Evolutionary conservation across 2,329 filamentous ascomycete genomes (phyloP).

Genomic region (Pyrenochaeta sp.): DNA sequence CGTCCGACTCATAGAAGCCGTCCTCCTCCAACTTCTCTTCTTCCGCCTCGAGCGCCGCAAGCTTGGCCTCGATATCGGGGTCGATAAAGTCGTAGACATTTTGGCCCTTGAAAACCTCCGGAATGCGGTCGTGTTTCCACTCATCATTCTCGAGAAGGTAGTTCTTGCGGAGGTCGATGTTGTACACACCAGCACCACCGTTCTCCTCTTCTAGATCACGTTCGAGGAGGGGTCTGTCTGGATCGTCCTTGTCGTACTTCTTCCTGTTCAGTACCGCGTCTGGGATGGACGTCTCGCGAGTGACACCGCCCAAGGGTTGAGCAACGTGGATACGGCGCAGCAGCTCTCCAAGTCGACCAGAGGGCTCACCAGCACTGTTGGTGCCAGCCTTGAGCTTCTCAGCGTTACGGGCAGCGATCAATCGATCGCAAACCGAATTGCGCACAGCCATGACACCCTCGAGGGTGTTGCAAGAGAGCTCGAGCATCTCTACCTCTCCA

Average conservation of each 20-base stretch:
- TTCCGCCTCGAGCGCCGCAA: constrained; percentile 91
- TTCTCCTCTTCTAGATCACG: constrained; percentile 90
- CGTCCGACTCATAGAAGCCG: constrained; percentile 84
- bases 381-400: constrained; percentile 93
- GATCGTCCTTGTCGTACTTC: constrained; percentile 91
- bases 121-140: constrained; percentile 96
- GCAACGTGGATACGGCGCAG: constrained; percentile 96
- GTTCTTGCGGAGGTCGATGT: constrained; percentile 86
- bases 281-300: constrained; percentile 85
- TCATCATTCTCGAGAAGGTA: constrained; percentile 87
- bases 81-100: constrained; percentile 98
- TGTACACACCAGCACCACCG: constrained; percentile 95
- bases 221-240: constrained; percentile 81
- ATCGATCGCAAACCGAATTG: constrained; percentile 90
- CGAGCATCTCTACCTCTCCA: constrained; percentile 89
- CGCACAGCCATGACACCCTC: constrained; percentile 95
- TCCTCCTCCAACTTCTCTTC: constrained; percentile 91
- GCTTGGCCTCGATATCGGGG: constrained; percentile 93
- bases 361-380: constrained; percentile 76
- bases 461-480: constrained; percentile 92
- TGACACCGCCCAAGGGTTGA: constrained; percentile 83
- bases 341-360: constrained; percentile 87
- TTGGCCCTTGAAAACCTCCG: constrained; percentile 92
- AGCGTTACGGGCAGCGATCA: constrained; percentile 91
- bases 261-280: constrained; percentile 80